A percentile compares a stretch with the other conserved stretches of the same genome.
These are phyloP conservation scores for Avena eriantha DNA, from an alignment of 176 grass and related monocot genomes.

Conservation along the genomic window DNA sequence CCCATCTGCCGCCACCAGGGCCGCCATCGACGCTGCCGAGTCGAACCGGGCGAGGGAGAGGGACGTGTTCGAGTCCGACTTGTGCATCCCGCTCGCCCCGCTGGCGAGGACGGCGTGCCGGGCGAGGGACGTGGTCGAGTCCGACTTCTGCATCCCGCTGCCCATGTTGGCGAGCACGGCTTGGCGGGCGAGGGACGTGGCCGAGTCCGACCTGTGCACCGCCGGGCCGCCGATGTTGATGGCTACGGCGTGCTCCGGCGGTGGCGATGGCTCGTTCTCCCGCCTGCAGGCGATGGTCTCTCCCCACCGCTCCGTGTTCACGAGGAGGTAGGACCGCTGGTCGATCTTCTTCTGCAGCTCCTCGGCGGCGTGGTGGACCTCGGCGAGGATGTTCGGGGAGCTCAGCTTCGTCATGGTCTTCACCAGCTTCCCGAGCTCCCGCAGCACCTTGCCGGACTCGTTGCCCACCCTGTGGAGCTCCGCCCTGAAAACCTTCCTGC, in stretches of 20 bases:
- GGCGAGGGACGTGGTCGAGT: background rate
- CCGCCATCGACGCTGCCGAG: conserved; percentile 37
- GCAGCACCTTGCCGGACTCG: conserved; percentile 77
- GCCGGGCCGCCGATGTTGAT: background rate
- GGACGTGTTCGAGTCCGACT: conserved; percentile 18
- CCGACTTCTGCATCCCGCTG: background rate
- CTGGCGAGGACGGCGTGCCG: background rate
- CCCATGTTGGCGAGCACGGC: background rate
- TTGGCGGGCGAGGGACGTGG: background rate
- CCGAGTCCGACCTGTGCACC: conserved; percentile 10
- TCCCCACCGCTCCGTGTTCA: conserved; percentile 74
- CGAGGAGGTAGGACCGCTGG: conserved; percentile 75
- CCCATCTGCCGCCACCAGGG: background rate
- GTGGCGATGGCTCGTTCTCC: background rate
- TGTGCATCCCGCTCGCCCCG: background rate
- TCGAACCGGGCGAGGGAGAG: conserved; percentile 25
- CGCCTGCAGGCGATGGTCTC: conserved; percentile 11
- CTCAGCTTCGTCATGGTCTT: conserved; percentile 77
- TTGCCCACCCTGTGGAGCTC: conserved; percentile 78
- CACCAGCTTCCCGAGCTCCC: conserved; percentile 69
- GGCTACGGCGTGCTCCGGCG: conserved; percentile 4
- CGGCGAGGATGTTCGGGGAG: conserved; percentile 63
- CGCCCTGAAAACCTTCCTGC: conserved; percentile 62
- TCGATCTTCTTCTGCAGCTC: conserved; percentile 88
- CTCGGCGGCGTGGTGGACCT: conserved; percentile 74